A percentile compares a stretch with the other conserved stretches of the same genome.
Evolutionary conservation across 2,329 filamentous ascomycete species (phyloP).

Genomic region (Alternaria sp.): DNA sequence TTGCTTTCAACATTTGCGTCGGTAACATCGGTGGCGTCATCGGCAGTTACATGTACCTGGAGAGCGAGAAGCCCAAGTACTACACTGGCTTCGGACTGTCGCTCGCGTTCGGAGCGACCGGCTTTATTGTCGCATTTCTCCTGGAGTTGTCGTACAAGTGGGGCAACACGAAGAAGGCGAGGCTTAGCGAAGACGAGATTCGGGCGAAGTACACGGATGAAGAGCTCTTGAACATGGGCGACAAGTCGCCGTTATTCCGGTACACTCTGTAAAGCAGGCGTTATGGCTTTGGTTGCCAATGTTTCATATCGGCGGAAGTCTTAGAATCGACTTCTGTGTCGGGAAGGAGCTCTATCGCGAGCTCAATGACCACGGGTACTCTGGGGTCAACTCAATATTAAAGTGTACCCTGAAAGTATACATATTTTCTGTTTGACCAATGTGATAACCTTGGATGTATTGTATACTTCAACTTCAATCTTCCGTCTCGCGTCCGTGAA

Average conservation of each 20-base stretch:
- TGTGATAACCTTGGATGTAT: neutral
- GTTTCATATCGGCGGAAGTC: neutral
- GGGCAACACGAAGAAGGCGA: conserved; percentile 34
- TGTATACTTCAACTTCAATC: neutral
- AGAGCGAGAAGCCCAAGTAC: conserved; percentile 46
- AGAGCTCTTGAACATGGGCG: conserved; percentile 48
- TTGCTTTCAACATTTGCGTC: conserved; percentile 39
- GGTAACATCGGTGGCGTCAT: conserved; percentile 41
- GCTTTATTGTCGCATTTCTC: conserved; percentile 30
- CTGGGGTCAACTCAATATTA: neutral
- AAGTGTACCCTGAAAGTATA: neutral
- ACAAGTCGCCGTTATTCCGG: conserved; percentile 50
- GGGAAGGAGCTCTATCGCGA: neutral
- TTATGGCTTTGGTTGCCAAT: neutral
- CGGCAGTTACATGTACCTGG: conserved; percentile 45
- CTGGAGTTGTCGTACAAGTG: conserved; percentile 23
- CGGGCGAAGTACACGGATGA: conserved; percentile 46
- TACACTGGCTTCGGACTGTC: conserved; percentile 47
- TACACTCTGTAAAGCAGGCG: conserved; percentile 32
- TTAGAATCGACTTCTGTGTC: neutral
- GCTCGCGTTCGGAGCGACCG: conserved; percentile 13
- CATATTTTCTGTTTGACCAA: neutral
- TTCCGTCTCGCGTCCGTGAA: neutral
- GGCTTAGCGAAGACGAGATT: conserved; percentile 45
- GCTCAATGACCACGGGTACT: neutral